A percentile compares a stretch with the other conserved stretches of the same genome.
Conservation (phyloP, 768 basidiomycete genomes). For the Xerocomus brunneocitrinus region DNA sequence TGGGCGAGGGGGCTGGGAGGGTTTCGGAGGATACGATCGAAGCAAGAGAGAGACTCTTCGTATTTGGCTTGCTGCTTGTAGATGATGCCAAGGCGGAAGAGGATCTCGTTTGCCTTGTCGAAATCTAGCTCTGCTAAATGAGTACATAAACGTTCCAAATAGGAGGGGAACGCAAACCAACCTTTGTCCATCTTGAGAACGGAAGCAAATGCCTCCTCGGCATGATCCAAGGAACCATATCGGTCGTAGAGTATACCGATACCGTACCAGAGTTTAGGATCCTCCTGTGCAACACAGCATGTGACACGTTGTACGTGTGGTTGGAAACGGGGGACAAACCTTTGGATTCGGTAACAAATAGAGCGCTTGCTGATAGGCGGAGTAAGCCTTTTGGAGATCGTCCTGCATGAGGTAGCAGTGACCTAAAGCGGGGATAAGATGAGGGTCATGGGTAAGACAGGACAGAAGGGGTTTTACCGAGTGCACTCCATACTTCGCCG, state of each 20-base stretch:
- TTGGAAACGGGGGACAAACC: background rate
- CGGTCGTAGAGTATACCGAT: conserved; percentile 99
- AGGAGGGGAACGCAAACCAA: conserved; percentile 32
- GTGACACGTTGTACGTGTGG: conserved; percentile 5
- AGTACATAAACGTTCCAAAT: conserved; percentile 23
- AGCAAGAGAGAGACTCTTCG: conserved; percentile 81
- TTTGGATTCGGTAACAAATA: conserved; percentile 95
- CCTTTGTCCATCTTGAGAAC: conserved; percentile 97
- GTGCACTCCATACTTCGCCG: conserved; percentile 97
- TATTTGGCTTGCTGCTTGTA: conserved; percentile 99
- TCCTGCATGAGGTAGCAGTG: conserved; percentile 99
- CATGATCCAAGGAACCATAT: conserved; percentile 96
- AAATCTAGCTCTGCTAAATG: conserved; percentile 59
- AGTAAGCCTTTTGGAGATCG: conserved; percentile 97
- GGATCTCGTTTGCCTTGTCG: conserved; percentile 97
- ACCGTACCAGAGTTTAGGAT: conserved; percentile 99
- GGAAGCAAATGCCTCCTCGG: conserved; percentile 96
- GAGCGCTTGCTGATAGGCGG: conserved; percentile 96
- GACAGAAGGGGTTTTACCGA: conserved; percentile 51
- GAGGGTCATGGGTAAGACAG: conserved; percentile 11
- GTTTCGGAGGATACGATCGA: conserved; percentile 93
- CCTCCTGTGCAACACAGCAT: conserved; percentile 51
- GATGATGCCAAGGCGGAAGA: conserved; percentile 96
- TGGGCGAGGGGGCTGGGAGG: conserved; percentile 94
- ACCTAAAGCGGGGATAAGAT: conserved; percentile 41